Evolutionary conservation across 495 filamentous ascomycete species (phyloP), one percentile per base, ranked within the genome.

Genomic region (Xylaria bambusicola): DNA sequence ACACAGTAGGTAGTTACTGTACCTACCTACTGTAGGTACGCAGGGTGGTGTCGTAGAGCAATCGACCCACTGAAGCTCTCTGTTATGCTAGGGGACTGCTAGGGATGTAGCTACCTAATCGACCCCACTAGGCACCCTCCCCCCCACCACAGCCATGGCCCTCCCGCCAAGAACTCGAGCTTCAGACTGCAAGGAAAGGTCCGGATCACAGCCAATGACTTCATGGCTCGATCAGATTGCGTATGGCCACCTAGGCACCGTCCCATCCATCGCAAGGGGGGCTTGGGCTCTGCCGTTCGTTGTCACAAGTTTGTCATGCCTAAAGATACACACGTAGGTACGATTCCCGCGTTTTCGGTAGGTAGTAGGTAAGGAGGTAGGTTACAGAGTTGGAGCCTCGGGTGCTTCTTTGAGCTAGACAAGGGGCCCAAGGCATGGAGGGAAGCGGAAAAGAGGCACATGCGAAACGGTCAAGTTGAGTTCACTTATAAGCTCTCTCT

Each of bases 391-490:
- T 54, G 51, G 51, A 46, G 21, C 27, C 27, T 27, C 29, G 48
- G 26, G 31, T 10, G 6, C 10, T 33, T 33, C 10, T 33, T 33
- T 33, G 10, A 33, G 5, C 5, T 33, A 9, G 5, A 38, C 6
- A 38, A 38, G 23, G 53, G 15, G 24, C 17, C 12, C 17, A 52
- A 54, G 15, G 33, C n/a, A n/a, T n/a, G n/a, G n/a, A 52, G 13
- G 35, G 20, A 10, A 21, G 26, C 8, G n/a, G n/a, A 12, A 15
- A 21, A 53, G 40, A 66, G 59, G 66, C 66, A 68, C 66, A 68
- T 68, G 66, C 56, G 47, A 68, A 63, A 66, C 60, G 56, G 23
- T 18, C 29, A 33, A 38, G 36, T 3, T 38, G 15, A 13, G 15
- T 26, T 36, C n/a, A 29, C 51, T 41, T 42, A 53, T 53, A 53